A percentile compares a stretch with the other conserved stretches of the same genome.
These are phyloP conservation scores for Sanghuangporus baumii DNA, from an alignment of 1,284 basidiomycete genomes.

Conservation along the genomic window DNA sequence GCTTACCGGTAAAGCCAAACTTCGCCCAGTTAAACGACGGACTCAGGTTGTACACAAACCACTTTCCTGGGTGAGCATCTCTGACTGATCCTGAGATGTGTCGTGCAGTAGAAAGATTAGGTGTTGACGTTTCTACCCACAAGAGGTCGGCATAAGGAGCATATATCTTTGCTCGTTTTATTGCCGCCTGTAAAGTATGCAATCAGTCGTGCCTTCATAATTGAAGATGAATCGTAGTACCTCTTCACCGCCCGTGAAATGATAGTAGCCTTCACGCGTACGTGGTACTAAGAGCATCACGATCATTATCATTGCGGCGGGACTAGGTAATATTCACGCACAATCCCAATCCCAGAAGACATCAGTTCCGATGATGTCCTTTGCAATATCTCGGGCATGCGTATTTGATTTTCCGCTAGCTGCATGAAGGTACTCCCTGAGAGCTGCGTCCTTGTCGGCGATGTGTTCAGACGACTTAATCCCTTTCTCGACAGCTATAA, in stretches of 20 bases:
- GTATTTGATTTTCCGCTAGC: slow-evolving; percentile 67
- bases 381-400: slow-evolving; percentile 69
- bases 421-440: slow-evolving; percentile 54
- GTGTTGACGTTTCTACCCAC: slow-evolving; percentile 89
- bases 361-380: slow-evolving; percentile 61
- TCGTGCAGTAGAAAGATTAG: slow-evolving; percentile 75
- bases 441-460: slow-evolving; percentile 50
- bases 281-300: slow-evolving; percentile 54
- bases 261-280: slow-evolving; percentile 90
- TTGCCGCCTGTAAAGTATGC: slow-evolving; percentile 49
- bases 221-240: slow-evolving; percentile 25
- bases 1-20: slow-evolving; percentile 71
- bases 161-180: slow-evolving; percentile 75
- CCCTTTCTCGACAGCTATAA: slow-evolving; percentile 54
- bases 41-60: slow-evolving; percentile 93
- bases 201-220: background rate
- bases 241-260: slow-evolving; percentile 79
- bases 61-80: slow-evolving; percentile 70
- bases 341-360: slow-evolving; percentile 88
- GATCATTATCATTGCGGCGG: background rate
- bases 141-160: slow-evolving; percentile 81
- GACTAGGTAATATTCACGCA: slow-evolving; percentile 32
- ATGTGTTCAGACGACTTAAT: slow-evolving; percentile 43
- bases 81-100: slow-evolving; percentile 77
- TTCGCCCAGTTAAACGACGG: slow-evolving; percentile 92